Conservation (phyloP, 495 filamentous ascomycete species). For the Hyaloscypha finlandica region DNA sequence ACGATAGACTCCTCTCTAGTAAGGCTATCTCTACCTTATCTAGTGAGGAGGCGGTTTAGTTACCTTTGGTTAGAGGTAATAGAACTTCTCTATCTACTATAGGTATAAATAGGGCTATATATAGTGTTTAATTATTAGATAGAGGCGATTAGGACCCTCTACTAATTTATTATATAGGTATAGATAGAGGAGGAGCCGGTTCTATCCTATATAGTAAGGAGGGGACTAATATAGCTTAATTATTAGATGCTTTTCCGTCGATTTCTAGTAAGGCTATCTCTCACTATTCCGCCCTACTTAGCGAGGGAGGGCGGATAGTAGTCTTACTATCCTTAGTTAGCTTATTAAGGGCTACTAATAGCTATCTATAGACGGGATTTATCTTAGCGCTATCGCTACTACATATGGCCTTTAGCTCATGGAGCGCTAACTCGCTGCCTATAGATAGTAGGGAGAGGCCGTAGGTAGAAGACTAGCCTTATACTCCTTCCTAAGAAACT, state of each 20-base stretch:
- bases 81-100: slow-evolving; percentile 8
- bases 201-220: slow-evolving; percentile 2
- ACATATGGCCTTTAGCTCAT: too few relatives aligned
- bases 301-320: too few relatives aligned
- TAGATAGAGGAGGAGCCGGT: background rate
- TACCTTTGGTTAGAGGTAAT: slow-evolving; percentile 7
- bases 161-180: background rate
- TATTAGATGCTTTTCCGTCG: background rate
- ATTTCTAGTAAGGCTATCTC: background rate
- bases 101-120: slow-evolving; percentile 1
- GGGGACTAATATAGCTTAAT: background rate
- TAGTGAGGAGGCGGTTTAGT: background rate
- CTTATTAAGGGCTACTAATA: too few relatives aligned
- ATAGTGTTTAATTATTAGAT: slow-evolving; percentile 1
- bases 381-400: too few relatives aligned
- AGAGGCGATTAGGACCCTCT: background rate
- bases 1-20: background rate
- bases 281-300: too few relatives aligned
- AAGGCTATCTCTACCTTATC: slow-evolving; percentile 11
- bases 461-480: too few relatives aligned
- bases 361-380: too few relatives aligned
- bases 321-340: too few relatives aligned
- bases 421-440: too few relatives aligned
- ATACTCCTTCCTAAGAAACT: too few relatives aligned
- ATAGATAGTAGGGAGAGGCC: too few relatives aligned